Conservation (phyloP, 2,329 filamentous ascomycete species). For the Arachnopeziza araneosa region DNA sequence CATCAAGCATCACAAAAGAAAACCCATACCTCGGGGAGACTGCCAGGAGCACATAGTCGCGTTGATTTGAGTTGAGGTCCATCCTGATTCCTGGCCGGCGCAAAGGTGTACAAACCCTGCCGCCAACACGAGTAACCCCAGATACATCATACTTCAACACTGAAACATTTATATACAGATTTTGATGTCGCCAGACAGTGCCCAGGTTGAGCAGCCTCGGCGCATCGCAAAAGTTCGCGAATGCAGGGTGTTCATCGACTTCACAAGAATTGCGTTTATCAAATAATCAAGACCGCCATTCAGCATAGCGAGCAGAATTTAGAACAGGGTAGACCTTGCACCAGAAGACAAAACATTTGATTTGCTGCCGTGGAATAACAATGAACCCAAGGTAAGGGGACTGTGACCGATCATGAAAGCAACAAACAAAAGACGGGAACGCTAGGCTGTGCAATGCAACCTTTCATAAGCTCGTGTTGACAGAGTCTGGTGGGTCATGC, state of each 20-base stretch:
- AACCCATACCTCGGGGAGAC: constrained; percentile 33
- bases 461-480: constrained; percentile 2
- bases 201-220: constrained; percentile 6
- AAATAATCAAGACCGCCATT: neutral
- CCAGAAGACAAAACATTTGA: neutral
- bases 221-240: constrained; percentile 7
- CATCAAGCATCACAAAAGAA: neutral
- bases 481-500: constrained; percentile 1
- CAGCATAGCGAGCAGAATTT: neutral
- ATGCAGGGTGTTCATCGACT: neutral
- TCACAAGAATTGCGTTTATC: neutral
- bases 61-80: constrained; percentile 48
- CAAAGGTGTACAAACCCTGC: constrained; percentile 24
- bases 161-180: neutral
- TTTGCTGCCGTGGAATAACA: neutral
- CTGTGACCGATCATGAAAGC: neutral
- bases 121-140: constrained; percentile 4
- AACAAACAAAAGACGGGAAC: neutral
- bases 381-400: neutral
- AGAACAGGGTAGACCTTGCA: neutral
- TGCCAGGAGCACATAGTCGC: constrained; percentile 56
- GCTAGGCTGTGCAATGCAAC: neutral
- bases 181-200: constrained; percentile 1
- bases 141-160: neutral
- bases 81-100: constrained; percentile 42